Evolutionary conservation across 1,284 basidiomycete genomes (phyloP).

Genomic region (Ustilago shanxiensis): DNA sequence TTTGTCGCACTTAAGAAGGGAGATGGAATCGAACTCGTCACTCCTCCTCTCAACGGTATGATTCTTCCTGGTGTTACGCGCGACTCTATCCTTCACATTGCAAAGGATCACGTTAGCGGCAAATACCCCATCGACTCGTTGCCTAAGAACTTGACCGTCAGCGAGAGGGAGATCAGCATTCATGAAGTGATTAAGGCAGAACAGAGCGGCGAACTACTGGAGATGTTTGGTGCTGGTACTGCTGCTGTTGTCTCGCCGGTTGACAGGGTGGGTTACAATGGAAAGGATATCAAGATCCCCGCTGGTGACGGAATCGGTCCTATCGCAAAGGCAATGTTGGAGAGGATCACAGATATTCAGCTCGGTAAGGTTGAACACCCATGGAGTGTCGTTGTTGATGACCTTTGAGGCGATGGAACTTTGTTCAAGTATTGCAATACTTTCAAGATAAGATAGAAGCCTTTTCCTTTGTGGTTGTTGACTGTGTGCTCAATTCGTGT

Average conservation of each 20-base stretch:
- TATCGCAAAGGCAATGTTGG: conserved; percentile 84
- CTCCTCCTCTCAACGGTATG: conserved; percentile 90
- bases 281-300: conserved; percentile 85
- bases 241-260: conserved; percentile 75
- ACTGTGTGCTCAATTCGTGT: background rate
- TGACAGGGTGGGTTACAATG: conserved; percentile 82
- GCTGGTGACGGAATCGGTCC: conserved; percentile 87
- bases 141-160: conserved; percentile 76
- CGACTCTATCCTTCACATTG: conserved; percentile 83
- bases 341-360: conserved; percentile 89
- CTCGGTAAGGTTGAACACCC: conserved; percentile 84
- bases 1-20: conserved; percentile 85
- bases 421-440: background rate
- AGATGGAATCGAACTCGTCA: conserved; percentile 74
- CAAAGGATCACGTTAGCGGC: conserved; percentile 79
- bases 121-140: conserved; percentile 71
- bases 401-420: conserved; percentile 14
- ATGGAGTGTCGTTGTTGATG: conserved; percentile 76
- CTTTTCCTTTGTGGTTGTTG: background rate
- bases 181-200: conserved; percentile 83
- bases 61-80: conserved; percentile 97
- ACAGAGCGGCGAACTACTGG: conserved; percentile 79
- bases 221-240: conserved; percentile 93
- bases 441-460: background rate
- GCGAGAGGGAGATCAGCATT: conserved; percentile 90